A percentile compares a stretch with the other conserved stretches of the same genome.
These are phyloP conservation scores for Pythium vanterpoolii DNA, from an alignment of 352 stramenopile species.

Conservation along the genomic window DNA sequence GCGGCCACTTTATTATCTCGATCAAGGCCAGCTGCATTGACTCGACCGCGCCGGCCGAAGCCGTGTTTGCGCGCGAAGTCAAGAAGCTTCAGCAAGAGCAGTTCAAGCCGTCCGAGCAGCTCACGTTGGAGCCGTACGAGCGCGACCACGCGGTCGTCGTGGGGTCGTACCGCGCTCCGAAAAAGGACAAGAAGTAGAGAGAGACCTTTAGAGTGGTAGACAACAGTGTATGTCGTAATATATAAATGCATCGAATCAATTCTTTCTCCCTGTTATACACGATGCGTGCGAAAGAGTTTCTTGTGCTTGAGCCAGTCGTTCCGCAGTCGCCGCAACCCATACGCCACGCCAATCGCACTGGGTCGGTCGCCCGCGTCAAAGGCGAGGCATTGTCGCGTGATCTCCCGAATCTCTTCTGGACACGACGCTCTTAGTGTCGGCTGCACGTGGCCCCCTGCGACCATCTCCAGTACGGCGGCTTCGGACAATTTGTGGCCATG, in stretches of 20 bases:
- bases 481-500: slow-evolving; percentile 27
- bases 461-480: slow-evolving; percentile 31
- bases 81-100: slow-evolving; percentile 98
- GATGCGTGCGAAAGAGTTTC: not conserved
- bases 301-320: slow-evolving; percentile 2
- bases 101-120: slow-evolving; percentile 98
- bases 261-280: not conserved
- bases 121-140: slow-evolving; percentile 99
- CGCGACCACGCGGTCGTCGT: slow-evolving; percentile 99
- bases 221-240: slow-evolving; percentile 23
- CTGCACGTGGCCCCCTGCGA: slow-evolving; percentile 21
- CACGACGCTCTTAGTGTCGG: slow-evolving; percentile 17
- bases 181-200: slow-evolving; percentile 35
- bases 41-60: slow-evolving; percentile 97
- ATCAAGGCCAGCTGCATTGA: slow-evolving; percentile 99
- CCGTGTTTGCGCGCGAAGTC: slow-evolving; percentile 96
- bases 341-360: slow-evolving; percentile 16
- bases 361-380: slow-evolving; percentile 22
- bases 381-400: slow-evolving; percentile 22
- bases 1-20: slow-evolving; percentile 99
- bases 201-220: not conserved
- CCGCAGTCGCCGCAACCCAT: slow-evolving; percentile 4
- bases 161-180: slow-evolving; percentile 83
- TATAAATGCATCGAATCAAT: slow-evolving; percentile 12
- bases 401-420: slow-evolving; percentile 11